Conservation (phyloP, 495 filamentous ascomycete species). For the Hypoxylon lenormandii region DNA sequence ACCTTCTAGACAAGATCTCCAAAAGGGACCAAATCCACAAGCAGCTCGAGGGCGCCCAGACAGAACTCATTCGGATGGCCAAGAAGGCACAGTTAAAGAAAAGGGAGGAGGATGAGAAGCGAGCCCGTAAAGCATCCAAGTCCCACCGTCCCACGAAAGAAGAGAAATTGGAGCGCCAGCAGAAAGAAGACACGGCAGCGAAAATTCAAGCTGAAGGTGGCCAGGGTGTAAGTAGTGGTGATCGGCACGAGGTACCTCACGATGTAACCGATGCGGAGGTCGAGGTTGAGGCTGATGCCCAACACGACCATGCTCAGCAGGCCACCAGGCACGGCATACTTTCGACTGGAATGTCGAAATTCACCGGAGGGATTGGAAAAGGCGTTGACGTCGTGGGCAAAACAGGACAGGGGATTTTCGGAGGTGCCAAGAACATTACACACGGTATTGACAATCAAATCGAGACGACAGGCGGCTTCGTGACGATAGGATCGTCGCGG, state of each 20-base stretch:
- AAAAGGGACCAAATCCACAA: constrained; percentile 76
- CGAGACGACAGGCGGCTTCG: constrained; percentile 67
- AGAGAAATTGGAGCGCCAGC: constrained; percentile 62
- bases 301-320: constrained; percentile 34
- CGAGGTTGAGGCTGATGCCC: constrained; percentile 52
- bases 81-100: constrained; percentile 80
- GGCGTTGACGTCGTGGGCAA: constrained; percentile 54
- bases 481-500: constrained; percentile 51
- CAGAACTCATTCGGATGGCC: constrained; percentile 79
- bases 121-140: constrained; percentile 63
- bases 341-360: constrained; percentile 53
- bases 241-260: constrained; percentile 82
- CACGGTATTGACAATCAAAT: constrained; percentile 71
- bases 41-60: constrained; percentile 84
- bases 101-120: constrained; percentile 72
- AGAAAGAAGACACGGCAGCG: constrained; percentile 67
- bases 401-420: constrained; percentile 56
- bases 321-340: constrained; percentile 45
- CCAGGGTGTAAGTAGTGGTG: constrained; percentile 80
- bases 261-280: constrained; percentile 74
- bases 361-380: constrained; percentile 55
- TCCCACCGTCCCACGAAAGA: constrained; percentile 62
- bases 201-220: constrained; percentile 71
- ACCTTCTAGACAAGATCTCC: constrained; percentile 86
- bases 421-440: constrained; percentile 68